A percentile compares a stretch with the other conserved stretches of the same genome.
Evolutionary conservation across 2,329 filamentous ascomycete genomes (phyloP).

Genomic region (Arthrobotrys musiformis): DNA sequence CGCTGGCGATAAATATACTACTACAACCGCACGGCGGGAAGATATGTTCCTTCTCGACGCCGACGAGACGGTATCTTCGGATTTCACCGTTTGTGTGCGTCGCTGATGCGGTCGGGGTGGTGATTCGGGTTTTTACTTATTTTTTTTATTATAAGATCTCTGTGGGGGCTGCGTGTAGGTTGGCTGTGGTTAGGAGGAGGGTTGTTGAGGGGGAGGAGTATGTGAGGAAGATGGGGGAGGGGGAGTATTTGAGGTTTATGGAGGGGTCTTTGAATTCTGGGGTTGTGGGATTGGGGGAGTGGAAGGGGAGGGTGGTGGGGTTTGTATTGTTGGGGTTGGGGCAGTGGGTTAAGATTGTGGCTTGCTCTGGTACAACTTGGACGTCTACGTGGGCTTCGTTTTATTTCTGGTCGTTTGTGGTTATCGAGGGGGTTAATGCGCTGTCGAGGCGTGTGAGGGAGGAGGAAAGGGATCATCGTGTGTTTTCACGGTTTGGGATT

Average conservation of each 20-base stretch:
- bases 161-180: neutral
- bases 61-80: neutral
- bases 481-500: neutral
- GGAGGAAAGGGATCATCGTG: neutral
- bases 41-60: neutral
- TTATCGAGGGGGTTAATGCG: neutral
- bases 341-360: neutral
- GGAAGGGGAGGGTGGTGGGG: neutral
- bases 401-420: slow-evolving; percentile 3
- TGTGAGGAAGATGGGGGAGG: too few species aligned
- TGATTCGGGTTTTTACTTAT: neutral
- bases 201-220: neutral
- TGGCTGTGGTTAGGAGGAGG: neutral
- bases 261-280: too few species aligned
- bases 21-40: neutral
- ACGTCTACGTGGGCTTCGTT: slow-evolving; percentile 5
- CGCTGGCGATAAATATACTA: neutral
- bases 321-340: neutral
- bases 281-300: too few species aligned
- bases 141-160: neutral
- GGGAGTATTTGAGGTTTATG: too few species aligned
- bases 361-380: neutral
- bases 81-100: neutral
- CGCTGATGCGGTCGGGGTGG: neutral
- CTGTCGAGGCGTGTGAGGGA: neutral